A percentile compares a stretch with the other conserved stretches of the same genome.
Evolutionary conservation across 257 asterid genomes (phyloP).

Genomic region (Apocynum venetum): DNA sequence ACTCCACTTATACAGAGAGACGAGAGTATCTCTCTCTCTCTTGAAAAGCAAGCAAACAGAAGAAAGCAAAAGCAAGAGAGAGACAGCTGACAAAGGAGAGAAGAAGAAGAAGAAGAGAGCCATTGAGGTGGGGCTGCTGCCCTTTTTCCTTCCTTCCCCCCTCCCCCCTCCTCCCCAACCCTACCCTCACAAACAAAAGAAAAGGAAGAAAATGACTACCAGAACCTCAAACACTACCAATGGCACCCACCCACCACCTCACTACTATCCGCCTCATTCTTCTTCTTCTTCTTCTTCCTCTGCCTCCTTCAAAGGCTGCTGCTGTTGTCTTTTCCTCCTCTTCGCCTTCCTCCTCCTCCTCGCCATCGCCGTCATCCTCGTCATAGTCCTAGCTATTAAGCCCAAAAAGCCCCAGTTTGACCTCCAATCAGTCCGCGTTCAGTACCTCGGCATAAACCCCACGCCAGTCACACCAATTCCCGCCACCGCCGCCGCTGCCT

Average conservation of each 20-base stretch:
- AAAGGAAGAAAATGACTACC: conserved; percentile 21
- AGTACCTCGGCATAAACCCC: conserved; percentile 63
- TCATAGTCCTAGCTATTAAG: conserved; percentile 69
- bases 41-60: conserved; percentile 9
- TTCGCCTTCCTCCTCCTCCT: conserved; percentile 79
- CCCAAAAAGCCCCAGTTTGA: conserved; percentile 93
- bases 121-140: conserved; percentile 24
- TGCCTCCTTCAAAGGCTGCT: conserved; percentile 94
- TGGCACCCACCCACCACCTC: conserved; percentile 15
- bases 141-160: conserved; percentile 10
- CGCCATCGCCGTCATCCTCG: conserved; percentile 68
- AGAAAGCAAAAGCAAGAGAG: conserved; percentile 11
- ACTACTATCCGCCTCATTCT: conserved; percentile 41
- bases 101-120: conserved; percentile 15
- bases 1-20: neutral
- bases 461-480: conserved; percentile 47
- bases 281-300: conserved; percentile 54
- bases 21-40: neutral
- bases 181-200: neutral
- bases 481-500: conserved; percentile 61
- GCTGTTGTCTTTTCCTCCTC: conserved; percentile 95
- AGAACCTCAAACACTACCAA: conserved; percentile 7
- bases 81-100: neutral
- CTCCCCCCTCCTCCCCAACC: neutral
- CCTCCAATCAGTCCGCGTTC: conserved; percentile 92